Evolutionary conservation across 306 rosid genomes (phyloP).

Genomic region (Cucumis melo): DNA sequence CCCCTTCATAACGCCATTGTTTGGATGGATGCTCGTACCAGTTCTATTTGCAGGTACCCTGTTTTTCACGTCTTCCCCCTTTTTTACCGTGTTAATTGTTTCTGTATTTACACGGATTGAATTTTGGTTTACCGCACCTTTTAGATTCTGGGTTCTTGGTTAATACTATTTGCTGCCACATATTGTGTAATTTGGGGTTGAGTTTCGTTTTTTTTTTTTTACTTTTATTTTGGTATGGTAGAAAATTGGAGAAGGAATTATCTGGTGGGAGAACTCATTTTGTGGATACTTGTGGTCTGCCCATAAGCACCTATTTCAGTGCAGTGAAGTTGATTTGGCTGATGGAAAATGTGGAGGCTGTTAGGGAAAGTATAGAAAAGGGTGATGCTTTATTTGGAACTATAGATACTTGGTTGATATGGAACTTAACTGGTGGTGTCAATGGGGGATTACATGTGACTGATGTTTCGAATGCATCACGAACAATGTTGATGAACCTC

Average conservation of each 20-base stretch:
- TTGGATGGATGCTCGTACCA: slow-evolving; percentile 93
- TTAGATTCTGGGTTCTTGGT: background rate
- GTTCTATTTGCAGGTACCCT: slow-evolving; percentile 61
- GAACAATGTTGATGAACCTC: slow-evolving; percentile 89
- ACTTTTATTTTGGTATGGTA: slow-evolving; percentile 11
- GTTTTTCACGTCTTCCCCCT: background rate
- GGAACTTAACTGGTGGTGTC: slow-evolving; percentile 76
- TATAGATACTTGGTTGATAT: slow-evolving; percentile 75
- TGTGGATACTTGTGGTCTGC: slow-evolving; percentile 65
- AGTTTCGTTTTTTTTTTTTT: background rate
- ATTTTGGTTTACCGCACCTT: background rate
- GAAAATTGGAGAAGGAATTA: slow-evolving; percentile 68
- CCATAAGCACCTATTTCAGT: slow-evolving; percentile 78
- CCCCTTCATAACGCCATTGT: slow-evolving; percentile 82
- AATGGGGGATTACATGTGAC: slow-evolving; percentile 70
- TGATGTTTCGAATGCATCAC: slow-evolving; percentile 75
- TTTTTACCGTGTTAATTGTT: background rate
- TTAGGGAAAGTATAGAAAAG: slow-evolving; percentile 40
- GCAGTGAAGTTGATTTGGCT: slow-evolving; percentile 76
- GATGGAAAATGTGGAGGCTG: slow-evolving; percentile 56
- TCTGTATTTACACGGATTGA: background rate
- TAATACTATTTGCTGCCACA: background rate
- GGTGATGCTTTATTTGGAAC: slow-evolving; percentile 88
- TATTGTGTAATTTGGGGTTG: background rate
- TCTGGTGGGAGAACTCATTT: slow-evolving; percentile 71